Evolutionary conservation across 2,329 filamentous ascomycete species (phyloP).

Genomic region (Ophiocordyceps sinensis): DNA sequence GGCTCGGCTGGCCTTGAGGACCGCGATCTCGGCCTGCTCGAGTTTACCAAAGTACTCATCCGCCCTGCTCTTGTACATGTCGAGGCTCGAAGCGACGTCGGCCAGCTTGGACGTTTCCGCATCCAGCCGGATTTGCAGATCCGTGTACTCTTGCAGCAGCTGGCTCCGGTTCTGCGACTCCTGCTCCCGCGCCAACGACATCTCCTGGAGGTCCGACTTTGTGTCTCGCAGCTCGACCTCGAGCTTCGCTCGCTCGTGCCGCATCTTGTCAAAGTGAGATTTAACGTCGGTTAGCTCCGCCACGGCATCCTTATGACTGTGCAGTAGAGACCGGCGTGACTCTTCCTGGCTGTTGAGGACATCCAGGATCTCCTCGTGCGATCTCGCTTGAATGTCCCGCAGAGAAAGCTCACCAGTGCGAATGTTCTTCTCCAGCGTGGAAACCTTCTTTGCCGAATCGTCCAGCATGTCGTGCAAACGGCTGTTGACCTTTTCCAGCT

Average conservation of each 20-base stretch:
- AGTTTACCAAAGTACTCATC: conserved; percentile 97
- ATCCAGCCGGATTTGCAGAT: conserved; percentile 85
- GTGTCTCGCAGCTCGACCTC: conserved; percentile 82
- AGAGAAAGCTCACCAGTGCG: conserved; percentile 77
- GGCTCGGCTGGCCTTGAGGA: conserved; percentile 79
- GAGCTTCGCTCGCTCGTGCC: conserved; percentile 61
- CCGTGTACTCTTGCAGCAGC: conserved; percentile 80
- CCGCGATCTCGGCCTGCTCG: conserved; percentile 90
- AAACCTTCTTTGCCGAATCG: conserved; percentile 85
- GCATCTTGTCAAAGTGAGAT: conserved; percentile 71
- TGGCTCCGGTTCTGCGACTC: conserved; percentile 79
- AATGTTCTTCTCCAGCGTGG: conserved; percentile 73
- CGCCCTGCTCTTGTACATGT: conserved; percentile 78
- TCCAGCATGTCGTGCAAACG: conserved; percentile 89
- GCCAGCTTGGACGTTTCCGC: conserved; percentile 72
- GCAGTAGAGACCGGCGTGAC: conserved; percentile 64
- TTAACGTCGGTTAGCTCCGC: conserved; percentile 79
- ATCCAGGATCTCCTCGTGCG: conserved; percentile 87
- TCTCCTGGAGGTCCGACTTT: conserved; percentile 69
- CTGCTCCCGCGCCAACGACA: conserved; percentile 65
- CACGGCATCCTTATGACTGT: conserved; percentile 74
- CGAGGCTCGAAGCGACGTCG: conserved; percentile 72
- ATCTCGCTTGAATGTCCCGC: conserved; percentile 82
- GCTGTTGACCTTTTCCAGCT: conserved; percentile 84
- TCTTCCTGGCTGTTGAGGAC: conserved; percentile 88